phyloP scores from a whole-genome alignment of 148 eudicot genomes.

The Gaultheria prostrata region DNA sequence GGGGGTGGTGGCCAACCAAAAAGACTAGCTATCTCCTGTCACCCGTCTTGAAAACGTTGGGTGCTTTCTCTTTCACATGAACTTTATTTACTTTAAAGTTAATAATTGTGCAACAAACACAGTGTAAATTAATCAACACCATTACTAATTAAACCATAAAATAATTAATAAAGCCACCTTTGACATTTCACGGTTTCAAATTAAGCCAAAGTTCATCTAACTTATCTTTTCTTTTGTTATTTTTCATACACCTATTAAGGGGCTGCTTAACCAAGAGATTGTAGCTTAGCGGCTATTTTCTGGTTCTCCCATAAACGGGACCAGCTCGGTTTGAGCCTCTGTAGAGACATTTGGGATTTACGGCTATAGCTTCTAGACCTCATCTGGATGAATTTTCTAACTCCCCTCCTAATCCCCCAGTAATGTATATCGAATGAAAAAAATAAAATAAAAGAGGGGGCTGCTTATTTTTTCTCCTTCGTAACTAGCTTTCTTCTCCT shows the following conservation, averaged over 20 bases:
- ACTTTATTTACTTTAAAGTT: slow-evolving; percentile 1
- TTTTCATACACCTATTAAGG: no score
- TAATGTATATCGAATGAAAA: no score
- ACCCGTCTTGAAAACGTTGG: neutral
- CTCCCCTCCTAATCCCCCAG: no score
- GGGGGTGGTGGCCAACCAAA: slow-evolving; percentile 11
- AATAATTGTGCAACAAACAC: neutral
- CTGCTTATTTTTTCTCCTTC: neutral
- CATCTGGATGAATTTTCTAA: no score
- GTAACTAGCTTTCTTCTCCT: neutral
- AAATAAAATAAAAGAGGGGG: no score
- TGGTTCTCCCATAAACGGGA: no score
- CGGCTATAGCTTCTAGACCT: no score
- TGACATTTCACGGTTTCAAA: neutral
- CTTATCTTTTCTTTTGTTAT: neutral
- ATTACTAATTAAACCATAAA: neutral
- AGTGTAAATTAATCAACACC: slow-evolving; percentile 11
- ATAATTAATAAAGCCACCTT: neutral
- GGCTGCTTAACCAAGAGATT: no score
- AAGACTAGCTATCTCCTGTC: neutral
- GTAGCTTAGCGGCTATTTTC: no score
- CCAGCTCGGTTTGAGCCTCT: no score
- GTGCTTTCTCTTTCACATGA: neutral
- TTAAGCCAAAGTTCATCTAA: neutral
- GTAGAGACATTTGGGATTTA: no score